Evolutionary conservation across 306 rosid genomes (phyloP), one percentile per base, ranked within the genome.

Genomic region (Castanospermum australe): DNA sequence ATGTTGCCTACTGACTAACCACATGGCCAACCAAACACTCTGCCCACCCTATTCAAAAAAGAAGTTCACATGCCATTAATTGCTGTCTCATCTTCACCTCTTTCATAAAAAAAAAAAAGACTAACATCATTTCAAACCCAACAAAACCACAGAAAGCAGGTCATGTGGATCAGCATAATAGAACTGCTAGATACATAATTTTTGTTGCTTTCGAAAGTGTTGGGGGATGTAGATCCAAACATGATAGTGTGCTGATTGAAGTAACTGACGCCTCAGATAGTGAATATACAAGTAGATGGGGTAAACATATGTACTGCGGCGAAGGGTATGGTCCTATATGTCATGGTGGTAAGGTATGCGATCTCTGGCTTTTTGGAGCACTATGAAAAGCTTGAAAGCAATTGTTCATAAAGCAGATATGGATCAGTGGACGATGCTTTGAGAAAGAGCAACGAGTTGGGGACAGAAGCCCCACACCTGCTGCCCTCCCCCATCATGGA

Each of bases 81-180:
- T 59, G 70, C 15, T 36, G 32, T 18, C 17, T 1, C 48, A 60
- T 32, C 25, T 36, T 15, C 44, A 28, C 18, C 18, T 30, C 8
- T 2, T 39, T 22, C n/a, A 0, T 36, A 38, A 28, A 28, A 28
- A n/a, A n/a, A n/a, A n/a, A n/a, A n/a, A n/a, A n/a, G n/a, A 3
- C 32, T 28, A 3, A 15, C 54, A 76, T 51, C 17, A 8, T 9
- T 63, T 44, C 24, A n/a, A 35, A 72, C 30, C 67, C 25, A 79
- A 79, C 73, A 35, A 71, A 79, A 50, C 8, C 73, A 62, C 67
- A 79, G 79, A 80, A 80, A 71, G 83, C 22, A 78, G 5, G 5
- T 10, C 15, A 38, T 59, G 62, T 22, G 3, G n/a, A n/a, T n/a
- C 22, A 56, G 1, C 5, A 32, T 14, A 55, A 0, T 20, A 20